Evolutionary conservation across 208 protist species (phyloP), one percentile per base, ranked within the genome.

Genomic region (Balamuthia mandrillaris): DNA sequence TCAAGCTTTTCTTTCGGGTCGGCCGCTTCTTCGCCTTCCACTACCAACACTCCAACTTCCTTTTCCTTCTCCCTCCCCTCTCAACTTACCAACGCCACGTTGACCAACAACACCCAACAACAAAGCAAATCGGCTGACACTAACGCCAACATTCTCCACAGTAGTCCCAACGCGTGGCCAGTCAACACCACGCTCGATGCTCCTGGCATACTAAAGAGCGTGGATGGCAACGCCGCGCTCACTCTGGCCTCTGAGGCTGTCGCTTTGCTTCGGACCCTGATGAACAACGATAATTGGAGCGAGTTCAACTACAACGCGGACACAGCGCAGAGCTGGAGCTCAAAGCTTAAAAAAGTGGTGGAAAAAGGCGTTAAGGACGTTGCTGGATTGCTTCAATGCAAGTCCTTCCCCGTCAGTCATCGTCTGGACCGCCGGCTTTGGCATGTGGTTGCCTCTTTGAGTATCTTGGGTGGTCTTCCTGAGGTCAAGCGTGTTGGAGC

Each of bases 241-340:
- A 44, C 52, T 16, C 35, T 83, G 0, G 75, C 75, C 21, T 83
- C 75, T 1, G 75, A 83, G 54, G 54, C 66, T 16, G 66, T 83
- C 39, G 75, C 75, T 12, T 54, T 83, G 5, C 56, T 83, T 29
- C 51, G 75, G 16, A 33, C 61, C 27, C 52, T 83, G 6, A 18
- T 83, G 41, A 66, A 65, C n/a, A n/a, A n/a, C n/a, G n/a, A n/a
- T n/a, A n/a, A n/a, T n/a, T n/a, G n/a, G n/a, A n/a, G n/a, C n/a
- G n/a, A n/a, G n/a, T n/a, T n/a, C n/a, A n/a, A n/a, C n/a, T n/a
- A n/a, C n/a, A n/a, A n/a, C n/a, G n/a, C n/a, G n/a, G n/a, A n/a
- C 52, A 51, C 41, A 37, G 61, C 75, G 35, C 21, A 39, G 35
- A 21, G 61, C 41, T 83, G 75, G 75, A 49, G 75, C 31, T 49